Evolutionary conservation across 2,329 filamentous ascomycete genomes (phyloP).

Genomic region (Fusarium sp.): DNA sequence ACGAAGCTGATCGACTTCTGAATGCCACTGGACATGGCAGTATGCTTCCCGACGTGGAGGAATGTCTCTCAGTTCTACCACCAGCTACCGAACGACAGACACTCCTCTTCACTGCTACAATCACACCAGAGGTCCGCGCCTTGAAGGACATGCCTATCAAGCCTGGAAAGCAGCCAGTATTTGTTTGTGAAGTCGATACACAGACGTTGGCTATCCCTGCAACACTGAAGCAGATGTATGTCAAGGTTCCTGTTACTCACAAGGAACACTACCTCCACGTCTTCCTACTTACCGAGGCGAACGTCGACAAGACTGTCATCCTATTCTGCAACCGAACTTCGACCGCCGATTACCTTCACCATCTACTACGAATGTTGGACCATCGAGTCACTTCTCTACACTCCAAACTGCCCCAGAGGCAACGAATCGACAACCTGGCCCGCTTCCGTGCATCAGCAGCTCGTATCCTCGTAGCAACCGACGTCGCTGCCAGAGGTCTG

Average conservation of each 20-base stretch:
- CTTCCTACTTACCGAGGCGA: slow-evolving; percentile 82
- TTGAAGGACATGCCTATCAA: slow-evolving; percentile 81
- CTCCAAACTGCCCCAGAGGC: slow-evolving; percentile 84
- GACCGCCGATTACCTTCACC: slow-evolving; percentile 90
- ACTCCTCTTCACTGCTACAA: slow-evolving; percentile 93
- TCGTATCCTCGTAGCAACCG: slow-evolving; percentile 91
- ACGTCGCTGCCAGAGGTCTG: slow-evolving; percentile 92
- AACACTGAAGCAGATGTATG: slow-evolving; percentile 84
- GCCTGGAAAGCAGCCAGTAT: slow-evolving; percentile 79
- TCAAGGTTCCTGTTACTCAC: slow-evolving; percentile 90
- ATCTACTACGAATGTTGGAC: slow-evolving; percentile 84
- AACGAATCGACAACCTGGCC: slow-evolving; percentile 87
- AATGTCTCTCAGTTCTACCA: slow-evolving; percentile 85
- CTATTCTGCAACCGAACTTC: slow-evolving; percentile 94
- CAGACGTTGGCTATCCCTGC: slow-evolving; percentile 80
- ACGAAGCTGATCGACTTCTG: slow-evolving; percentile 93
- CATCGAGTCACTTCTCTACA: slow-evolving; percentile 94
- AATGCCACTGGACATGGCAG: slow-evolving; percentile 78
- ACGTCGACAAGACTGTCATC: slow-evolving; percentile 82
- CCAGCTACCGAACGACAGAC: slow-evolving; percentile 86
- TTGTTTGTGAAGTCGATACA: slow-evolving; percentile 89
- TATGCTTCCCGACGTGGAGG: slow-evolving; percentile 95
- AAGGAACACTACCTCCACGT: slow-evolving; percentile 95
- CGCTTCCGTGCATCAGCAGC: slow-evolving; percentile 92
- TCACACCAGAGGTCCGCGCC: slow-evolving; percentile 90